Conservation (phyloP, 306 rosid genomes). For the Dryas alaskensis region DNA sequence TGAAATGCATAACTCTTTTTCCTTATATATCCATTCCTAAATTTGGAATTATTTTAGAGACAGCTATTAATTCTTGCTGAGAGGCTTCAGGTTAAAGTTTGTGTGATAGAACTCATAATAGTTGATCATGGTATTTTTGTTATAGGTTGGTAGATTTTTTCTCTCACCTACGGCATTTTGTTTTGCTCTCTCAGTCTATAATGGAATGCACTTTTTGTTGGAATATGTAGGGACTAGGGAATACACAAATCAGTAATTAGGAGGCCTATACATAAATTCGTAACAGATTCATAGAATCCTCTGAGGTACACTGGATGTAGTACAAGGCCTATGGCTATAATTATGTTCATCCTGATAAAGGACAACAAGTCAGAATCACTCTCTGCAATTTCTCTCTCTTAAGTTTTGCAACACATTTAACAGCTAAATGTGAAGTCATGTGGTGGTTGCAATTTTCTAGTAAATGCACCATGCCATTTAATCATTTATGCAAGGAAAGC, state of each 20-base stretch:
- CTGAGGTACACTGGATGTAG: background rate
- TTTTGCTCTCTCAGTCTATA: background rate
- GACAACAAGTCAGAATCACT: background rate
- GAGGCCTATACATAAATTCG: background rate
- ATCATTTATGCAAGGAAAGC: background rate
- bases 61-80: background rate
- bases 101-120: background rate
- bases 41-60: too few species aligned
- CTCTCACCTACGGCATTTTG: background rate
- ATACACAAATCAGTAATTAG: background rate
- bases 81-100: background rate
- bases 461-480: background rate
- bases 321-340: background rate
- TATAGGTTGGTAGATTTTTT: background rate
- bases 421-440: background rate
- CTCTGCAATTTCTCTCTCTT: background rate
- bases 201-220: background rate
- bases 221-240: background rate
- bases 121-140: too few species aligned
- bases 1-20: too few species aligned
- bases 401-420: too few species aligned
- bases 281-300: background rate
- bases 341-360: background rate
- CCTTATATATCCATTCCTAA: too few species aligned
- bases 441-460: background rate